These are phyloP conservation scores for Candida broadrunensis DNA, from an alignment of 805 yeast genomes.

Conservation along the genomic window DNA sequence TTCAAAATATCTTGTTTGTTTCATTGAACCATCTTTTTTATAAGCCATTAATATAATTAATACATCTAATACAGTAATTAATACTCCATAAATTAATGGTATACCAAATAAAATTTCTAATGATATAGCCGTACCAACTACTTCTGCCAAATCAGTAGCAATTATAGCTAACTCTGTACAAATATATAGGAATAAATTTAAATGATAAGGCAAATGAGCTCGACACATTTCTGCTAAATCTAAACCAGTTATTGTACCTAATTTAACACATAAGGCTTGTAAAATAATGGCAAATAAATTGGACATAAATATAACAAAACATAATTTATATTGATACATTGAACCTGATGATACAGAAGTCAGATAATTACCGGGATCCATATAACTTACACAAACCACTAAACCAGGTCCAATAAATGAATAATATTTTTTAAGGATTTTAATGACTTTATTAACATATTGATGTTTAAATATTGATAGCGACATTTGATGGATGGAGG, in stretches of 20 bases:
- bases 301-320: conserved; percentile 72
- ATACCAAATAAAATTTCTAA: conserved; percentile 71
- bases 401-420: conserved; percentile 85
- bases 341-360: conserved; percentile 91
- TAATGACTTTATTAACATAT: neutral
- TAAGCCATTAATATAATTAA: conserved; percentile 75
- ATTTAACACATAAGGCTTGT: conserved; percentile 78
- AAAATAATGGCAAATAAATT: conserved; percentile 80
- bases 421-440: conserved; percentile 48
- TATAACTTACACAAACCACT: conserved; percentile 84
- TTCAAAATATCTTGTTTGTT: conserved; percentile 75
- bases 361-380: conserved; percentile 93
- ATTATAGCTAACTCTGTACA: conserved; percentile 85
- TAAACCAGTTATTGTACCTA: conserved; percentile 87
- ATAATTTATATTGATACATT: conserved; percentile 64
- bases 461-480: too few relatives aligned
- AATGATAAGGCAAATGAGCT: conserved; percentile 61
- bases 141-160: conserved; percentile 92
- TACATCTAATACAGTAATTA: conserved; percentile 80
- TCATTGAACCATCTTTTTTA: conserved; percentile 69
- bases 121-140: conserved; percentile 89
- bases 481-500: too few relatives aligned
- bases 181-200: conserved; percentile 60
- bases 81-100: conserved; percentile 73
- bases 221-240: conserved; percentile 86